phyloP scores from a whole-genome alignment of 1,284 basidiomycete genomes.

The Polyporus tsugae region DNA sequence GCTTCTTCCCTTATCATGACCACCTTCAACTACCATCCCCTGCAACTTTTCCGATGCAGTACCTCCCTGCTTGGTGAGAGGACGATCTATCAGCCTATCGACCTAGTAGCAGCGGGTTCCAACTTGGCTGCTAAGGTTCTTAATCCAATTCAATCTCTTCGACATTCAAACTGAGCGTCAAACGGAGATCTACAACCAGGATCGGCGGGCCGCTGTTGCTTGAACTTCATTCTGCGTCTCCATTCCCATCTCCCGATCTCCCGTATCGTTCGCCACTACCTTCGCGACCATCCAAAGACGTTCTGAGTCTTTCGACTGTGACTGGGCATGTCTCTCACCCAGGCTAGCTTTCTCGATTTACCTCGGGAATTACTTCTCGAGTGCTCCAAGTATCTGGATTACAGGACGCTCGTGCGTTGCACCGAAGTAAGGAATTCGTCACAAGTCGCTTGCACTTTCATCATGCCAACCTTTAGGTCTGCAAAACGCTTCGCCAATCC shows the following conservation, averaged over 20 bases:
- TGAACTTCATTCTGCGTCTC: no score
- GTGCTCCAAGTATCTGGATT: not conserved
- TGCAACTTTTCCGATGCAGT: not conserved
- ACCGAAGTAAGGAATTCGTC: not conserved
- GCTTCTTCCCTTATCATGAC: not conserved
- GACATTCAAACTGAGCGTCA: no score
- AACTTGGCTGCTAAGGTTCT: no score
- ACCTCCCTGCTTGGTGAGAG: no score
- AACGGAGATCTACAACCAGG: no score
- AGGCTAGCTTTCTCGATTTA: not conserved
- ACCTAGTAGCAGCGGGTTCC: no score
- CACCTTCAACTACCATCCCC: not conserved
- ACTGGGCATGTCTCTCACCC: not conserved
- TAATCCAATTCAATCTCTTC: no score
- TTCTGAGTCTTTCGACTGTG: not conserved
- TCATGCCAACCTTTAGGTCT: slow-evolving; percentile 48
- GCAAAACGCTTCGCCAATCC: slow-evolving; percentile 43
- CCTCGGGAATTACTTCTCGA: slow-evolving; percentile 5
- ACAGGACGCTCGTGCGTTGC: slow-evolving; percentile 1
- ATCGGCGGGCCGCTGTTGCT: no score
- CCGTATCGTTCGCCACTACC: no score
- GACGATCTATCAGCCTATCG: no score
- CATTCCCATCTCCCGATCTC: no score
- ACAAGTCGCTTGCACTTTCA: not conserved
- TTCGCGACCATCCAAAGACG: no score